Evolutionary conservation across 176 grass and related monocot genomes (phyloP).

Genomic region (Typha latifolia): DNA sequence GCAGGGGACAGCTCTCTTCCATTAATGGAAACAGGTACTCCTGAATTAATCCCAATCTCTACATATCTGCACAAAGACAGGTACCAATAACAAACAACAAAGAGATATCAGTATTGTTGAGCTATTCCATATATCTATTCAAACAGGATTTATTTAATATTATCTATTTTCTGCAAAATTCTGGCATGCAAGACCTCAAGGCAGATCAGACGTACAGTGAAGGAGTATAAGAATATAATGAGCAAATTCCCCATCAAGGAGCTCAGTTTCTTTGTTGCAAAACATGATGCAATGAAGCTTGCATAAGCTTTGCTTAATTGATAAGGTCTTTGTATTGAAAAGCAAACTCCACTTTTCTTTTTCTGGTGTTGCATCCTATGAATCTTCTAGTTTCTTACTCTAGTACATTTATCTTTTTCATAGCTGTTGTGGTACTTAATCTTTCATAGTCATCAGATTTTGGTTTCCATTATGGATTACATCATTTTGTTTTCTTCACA

Average conservation of each 20-base stretch:
- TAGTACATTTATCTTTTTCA: too few relatives aligned
- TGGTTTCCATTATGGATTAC: too few relatives aligned
- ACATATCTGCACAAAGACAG: slow-evolving; percentile 42
- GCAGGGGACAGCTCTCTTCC: slow-evolving; percentile 59
- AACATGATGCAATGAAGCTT: neutral
- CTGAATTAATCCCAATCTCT: slow-evolving; percentile 69
- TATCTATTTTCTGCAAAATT: neutral
- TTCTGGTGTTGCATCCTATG: neutral
- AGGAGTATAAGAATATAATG: too few relatives aligned
- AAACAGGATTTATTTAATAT: neutral
- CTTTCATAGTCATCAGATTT: too few relatives aligned
- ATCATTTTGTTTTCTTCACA: too few relatives aligned
- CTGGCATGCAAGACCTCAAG: too few relatives aligned
- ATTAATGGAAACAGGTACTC: slow-evolving; percentile 78
- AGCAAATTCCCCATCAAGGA: too few relatives aligned
- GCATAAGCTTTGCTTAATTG: neutral
- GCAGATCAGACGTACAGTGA: too few relatives aligned
- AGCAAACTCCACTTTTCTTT: neutral
- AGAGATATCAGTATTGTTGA: neutral
- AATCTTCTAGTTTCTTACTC: too few relatives aligned
- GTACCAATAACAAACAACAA: neutral
- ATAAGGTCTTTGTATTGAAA: neutral
- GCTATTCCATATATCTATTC: neutral
- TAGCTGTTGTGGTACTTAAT: too few relatives aligned
- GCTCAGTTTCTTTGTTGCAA: neutral